These are phyloP conservation scores for Solanum rostratum DNA, from an alignment of 257 asterid species.

Conservation along the genomic window DNA sequence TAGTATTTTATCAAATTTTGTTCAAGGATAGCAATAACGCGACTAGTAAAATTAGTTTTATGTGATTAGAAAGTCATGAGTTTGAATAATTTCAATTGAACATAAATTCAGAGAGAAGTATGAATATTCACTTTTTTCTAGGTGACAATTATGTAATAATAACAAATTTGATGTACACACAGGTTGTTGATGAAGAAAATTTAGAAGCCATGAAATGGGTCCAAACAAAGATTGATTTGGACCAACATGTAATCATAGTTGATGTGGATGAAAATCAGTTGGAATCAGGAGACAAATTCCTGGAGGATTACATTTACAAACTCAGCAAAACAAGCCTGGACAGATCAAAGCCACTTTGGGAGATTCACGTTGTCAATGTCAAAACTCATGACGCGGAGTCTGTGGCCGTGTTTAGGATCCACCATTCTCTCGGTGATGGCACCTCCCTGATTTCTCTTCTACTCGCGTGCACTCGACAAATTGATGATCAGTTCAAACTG, in stretches of 20 bases:
- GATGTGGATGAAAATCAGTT: background rate
- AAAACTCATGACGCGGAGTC: background rate
- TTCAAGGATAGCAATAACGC: too few relatives aligned
- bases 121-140: background rate
- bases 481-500: background rate
- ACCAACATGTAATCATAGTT: slow-evolving; percentile 9
- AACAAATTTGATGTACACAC: background rate
- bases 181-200: slow-evolving; percentile 14
- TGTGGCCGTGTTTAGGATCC: background rate
- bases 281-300: background rate
- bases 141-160: background rate
- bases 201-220: slow-evolving; percentile 21
- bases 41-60: too few relatives aligned
- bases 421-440: slow-evolving; percentile 7
- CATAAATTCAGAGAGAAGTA: too few relatives aligned
- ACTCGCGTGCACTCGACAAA: background rate
- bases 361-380: background rate
- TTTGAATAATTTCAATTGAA: too few relatives aligned
- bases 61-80: too few relatives aligned
- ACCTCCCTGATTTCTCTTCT: slow-evolving; percentile 1
- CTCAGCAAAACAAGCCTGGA: background rate
- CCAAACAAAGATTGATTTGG: slow-evolving; percentile 14
- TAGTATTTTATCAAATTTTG: too few relatives aligned
- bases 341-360: slow-evolving; percentile 5
- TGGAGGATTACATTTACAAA: background rate